Evolutionary conservation across 2,329 filamentous ascomycete species (phyloP).

Genomic region (Stagonosporopsis vannaccii): DNA sequence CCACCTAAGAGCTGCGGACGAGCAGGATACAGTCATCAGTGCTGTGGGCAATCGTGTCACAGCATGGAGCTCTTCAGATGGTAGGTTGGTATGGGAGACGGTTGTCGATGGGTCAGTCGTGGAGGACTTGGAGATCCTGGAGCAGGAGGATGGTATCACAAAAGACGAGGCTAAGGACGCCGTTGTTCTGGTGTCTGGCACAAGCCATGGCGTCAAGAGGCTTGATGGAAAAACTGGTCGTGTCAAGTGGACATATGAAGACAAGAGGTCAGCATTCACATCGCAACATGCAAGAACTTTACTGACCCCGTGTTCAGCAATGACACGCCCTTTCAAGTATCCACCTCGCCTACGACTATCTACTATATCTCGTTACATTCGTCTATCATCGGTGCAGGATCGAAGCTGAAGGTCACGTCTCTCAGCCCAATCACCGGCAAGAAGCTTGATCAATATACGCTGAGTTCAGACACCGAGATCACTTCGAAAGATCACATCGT

Average conservation of each 20-base stretch:
- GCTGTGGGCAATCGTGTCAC: constrained; percentile 74
- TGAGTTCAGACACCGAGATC: constrained; percentile 79
- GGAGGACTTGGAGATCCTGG: constrained; percentile 78
- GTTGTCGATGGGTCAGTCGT: constrained; percentile 64
- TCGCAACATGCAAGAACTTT: neutral
- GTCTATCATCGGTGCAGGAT: constrained; percentile 65
- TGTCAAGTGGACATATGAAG: constrained; percentile 79
- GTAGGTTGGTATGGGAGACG: constrained; percentile 78
- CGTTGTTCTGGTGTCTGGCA: constrained; percentile 69
- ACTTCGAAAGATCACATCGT: constrained; percentile 69
- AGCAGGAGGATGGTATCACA: constrained; percentile 66
- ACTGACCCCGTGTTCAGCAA: constrained; percentile 56
- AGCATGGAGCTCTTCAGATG: constrained; percentile 84
- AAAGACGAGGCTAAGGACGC: constrained; percentile 67
- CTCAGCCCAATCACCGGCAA: constrained; percentile 77
- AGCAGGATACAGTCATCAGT: constrained; percentile 78
- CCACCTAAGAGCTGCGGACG: constrained; percentile 76
- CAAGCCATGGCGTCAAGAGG: constrained; percentile 68
- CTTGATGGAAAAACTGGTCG: constrained; percentile 76
- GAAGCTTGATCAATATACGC: constrained; percentile 72
- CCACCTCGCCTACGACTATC: constrained; percentile 70
- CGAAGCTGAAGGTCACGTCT: constrained; percentile 77
- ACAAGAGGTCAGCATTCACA: constrained; percentile 57
- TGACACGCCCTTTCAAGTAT: constrained; percentile 78
- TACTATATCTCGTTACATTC: constrained; percentile 79